These are phyloP conservation scores for Heliophila coronopifolia DNA, from an alignment of 441 rosid species.

Conservation along the genomic window DNA sequence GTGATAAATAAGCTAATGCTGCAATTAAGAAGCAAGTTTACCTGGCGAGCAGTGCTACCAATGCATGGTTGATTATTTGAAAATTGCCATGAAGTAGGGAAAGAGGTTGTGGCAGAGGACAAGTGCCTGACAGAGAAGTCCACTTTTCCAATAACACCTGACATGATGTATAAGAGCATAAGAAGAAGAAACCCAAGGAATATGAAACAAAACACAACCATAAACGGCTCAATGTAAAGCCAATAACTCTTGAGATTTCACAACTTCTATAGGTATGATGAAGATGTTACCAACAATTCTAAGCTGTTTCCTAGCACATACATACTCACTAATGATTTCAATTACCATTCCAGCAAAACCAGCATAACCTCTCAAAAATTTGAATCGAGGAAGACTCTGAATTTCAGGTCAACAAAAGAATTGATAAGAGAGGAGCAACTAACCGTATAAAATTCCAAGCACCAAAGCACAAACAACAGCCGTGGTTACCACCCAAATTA, in stretches of 20 bases:
- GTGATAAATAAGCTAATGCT: neutral
- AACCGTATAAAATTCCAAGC: slow-evolving; percentile 94
- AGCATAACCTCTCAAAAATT: neutral
- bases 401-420: slow-evolving; percentile 6
- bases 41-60: slow-evolving; percentile 58
- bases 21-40: slow-evolving; percentile 23
- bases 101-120: slow-evolving; percentile 60
- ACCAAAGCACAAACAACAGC: slow-evolving; percentile 76
- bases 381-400: neutral
- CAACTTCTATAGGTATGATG: neutral
- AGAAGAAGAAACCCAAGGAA: slow-evolving; percentile 4
- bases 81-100: slow-evolving; percentile 64
- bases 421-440: slow-evolving; percentile 16
- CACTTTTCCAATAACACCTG: slow-evolving; percentile 87
- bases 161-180: slow-evolving; percentile 19
- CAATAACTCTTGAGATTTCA: neutral
- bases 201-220: neutral
- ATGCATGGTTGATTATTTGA: slow-evolving; percentile 61
- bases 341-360: neutral
- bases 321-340: neutral
- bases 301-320: slow-evolving; percentile 4
- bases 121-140: slow-evolving; percentile 94
- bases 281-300: neutral
- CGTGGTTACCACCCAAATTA: slow-evolving; percentile 72
- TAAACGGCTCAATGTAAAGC: neutral